Base-by-base conservation (phyloP, 2,329 filamentous ascomycete species). In the Paecilomyces sp. region DNA sequence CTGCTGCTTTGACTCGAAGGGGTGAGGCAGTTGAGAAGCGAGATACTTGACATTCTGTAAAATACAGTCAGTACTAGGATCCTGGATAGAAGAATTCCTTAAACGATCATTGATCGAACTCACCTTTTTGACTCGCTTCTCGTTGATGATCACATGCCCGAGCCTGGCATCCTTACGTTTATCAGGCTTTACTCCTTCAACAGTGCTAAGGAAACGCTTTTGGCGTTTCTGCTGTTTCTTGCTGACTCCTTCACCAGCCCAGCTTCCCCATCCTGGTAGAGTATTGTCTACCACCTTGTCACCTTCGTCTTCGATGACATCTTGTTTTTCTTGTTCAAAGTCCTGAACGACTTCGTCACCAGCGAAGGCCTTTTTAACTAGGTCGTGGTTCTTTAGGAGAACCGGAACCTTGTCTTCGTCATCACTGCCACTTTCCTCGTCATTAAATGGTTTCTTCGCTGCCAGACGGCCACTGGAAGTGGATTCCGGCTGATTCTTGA, bases 191-290 rank as follows among this genome's bases (percentile, higher is more conserved):
- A 95, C 81, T 41, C 91, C 92, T 62, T 90, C 84, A 13, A 76
- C 68, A 12, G 68, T 78, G 13, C 72, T 78, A 54, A 79, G 58
- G 59, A 82, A 72, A 28, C 75, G 58, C 88, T 86, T 66, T 83
- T 78, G 76, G 56, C 68, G 70, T 70, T 85, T 85, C 74, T 85
- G 82, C 64, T 89, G 84, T 62, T 84, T 85, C 66, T 85, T 87
- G 73, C 85, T 88, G 63, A 97, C 81, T 18, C 92, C 93, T 15
- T 89, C 86, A 63, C 94, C 94, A 4, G 89, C 84, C 94, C 94
- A 97, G 68, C 83, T 87, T 64, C 94, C 94, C 94, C 94, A 99
- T 54, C 94, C 94, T 0, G 92, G 92, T 5, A 99, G 82, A n/a
- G 90, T 89, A 65, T 88, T 89, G 71, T 93, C 91, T 31, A 92